These are phyloP conservation scores for Osmanthus fragrans DNA, from an alignment of 257 asterid genomes.

Conservation along the genomic window DNA sequence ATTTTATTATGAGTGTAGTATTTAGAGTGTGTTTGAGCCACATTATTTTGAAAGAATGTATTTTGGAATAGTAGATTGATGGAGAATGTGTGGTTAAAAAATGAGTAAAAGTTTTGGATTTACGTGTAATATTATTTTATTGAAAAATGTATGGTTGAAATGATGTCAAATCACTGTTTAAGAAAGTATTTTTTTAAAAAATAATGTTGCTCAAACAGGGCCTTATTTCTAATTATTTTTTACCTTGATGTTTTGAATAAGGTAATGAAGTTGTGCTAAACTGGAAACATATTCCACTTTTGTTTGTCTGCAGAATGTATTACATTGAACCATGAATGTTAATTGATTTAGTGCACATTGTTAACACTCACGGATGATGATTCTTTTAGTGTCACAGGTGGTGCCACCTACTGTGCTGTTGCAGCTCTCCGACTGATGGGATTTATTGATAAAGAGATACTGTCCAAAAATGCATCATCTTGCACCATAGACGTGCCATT, in stretches of 20 bases:
- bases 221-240: background rate
- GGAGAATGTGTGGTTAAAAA: no score
- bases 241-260: background rate
- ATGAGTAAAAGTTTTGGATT: no score
- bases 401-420: slow-evolving; percentile 98
- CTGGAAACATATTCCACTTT: background rate
- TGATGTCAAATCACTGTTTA: no score
- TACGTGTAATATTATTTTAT: no score
- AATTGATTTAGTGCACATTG: slow-evolving; percentile 21
- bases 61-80: no score
- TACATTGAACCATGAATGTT: slow-evolving; percentile 17
- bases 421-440: slow-evolving; percentile 96
- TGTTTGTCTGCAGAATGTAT: slow-evolving; percentile 15
- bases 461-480: slow-evolving; percentile 44
- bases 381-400: slow-evolving; percentile 90
- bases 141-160: no score
- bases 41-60: no score
- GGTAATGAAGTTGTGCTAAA: slow-evolving; percentile 11
- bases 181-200: no score
- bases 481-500: slow-evolving; percentile 55
- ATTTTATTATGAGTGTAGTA: background rate
- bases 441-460: slow-evolving; percentile 61
- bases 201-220: no score
- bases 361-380: slow-evolving; percentile 54
- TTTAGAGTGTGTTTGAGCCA: background rate